A percentile compares a stretch with the other conserved stretches of the same genome.
phyloP scores from a whole-genome alignment of 768 basidiomycete species.

The Amanita subjunquillea region DNA sequence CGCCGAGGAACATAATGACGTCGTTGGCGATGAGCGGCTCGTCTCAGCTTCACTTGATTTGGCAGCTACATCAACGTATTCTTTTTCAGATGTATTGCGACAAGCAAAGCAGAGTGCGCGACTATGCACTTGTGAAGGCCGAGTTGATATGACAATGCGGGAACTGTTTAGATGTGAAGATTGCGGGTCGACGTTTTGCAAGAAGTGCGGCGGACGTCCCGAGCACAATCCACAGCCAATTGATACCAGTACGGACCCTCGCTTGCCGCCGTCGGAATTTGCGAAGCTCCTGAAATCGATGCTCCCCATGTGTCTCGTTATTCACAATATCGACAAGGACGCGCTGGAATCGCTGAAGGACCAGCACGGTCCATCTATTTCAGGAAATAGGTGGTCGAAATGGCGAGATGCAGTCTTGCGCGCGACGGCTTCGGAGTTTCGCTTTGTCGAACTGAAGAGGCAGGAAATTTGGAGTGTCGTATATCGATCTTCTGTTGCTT shows the following conservation, averaged over 20 bases:
- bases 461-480: conserved; percentile 81
- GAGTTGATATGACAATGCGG: conserved; percentile 61
- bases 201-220: conserved; percentile 82
- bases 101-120: conserved; percentile 64
- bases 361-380: conserved; percentile 28
- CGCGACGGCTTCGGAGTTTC: conserved; percentile 52
- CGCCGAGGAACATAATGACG: conserved; percentile 27
- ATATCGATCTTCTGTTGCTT: conserved; percentile 63
- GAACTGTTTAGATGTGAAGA: conserved; percentile 61
- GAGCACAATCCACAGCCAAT: conserved; percentile 67
- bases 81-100: conserved; percentile 46
- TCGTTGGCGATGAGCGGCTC: conserved; percentile 68
- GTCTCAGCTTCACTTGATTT: conserved; percentile 58
- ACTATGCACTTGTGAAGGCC: conserved; percentile 88
- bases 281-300: conserved; percentile 66
- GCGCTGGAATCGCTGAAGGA: conserved; percentile 43
- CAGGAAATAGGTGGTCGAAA: conserved; percentile 47
- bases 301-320: conserved; percentile 77
- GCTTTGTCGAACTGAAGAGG: conserved; percentile 78
- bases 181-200: conserved; percentile 73
- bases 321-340: conserved; percentile 38
- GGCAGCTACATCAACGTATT: conserved; percentile 34
- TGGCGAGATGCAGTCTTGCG: conserved; percentile 64
- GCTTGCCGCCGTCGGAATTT: conserved; percentile 67
- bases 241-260: conserved; percentile 37